Evolutionary conservation across 1,284 basidiomycete species (phyloP).

Genomic region (Apiotrichum porosum): DNA sequence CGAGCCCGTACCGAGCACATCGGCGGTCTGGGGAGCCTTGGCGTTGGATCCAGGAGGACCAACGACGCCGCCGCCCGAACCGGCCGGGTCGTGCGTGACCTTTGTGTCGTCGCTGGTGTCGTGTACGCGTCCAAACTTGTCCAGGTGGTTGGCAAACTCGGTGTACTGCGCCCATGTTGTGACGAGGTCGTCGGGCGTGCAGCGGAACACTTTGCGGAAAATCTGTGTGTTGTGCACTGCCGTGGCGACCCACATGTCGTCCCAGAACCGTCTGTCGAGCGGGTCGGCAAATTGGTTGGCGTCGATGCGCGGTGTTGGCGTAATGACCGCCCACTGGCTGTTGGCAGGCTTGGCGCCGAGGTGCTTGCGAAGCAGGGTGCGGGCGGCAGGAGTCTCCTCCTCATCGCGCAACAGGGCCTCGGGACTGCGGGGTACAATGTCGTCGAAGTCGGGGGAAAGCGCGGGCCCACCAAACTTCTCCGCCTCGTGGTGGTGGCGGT

Average conservation of each 20-base stretch:
- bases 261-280: slow-evolving; percentile 78
- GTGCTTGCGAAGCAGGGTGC: slow-evolving; percentile 57
- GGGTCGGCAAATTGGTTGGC: slow-evolving; percentile 81
- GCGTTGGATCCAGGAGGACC: slow-evolving; percentile 29
- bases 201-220: slow-evolving; percentile 87
- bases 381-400: slow-evolving; percentile 53
- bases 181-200: slow-evolving; percentile 81
- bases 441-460: slow-evolving; percentile 54
- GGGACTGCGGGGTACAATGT: slow-evolving; percentile 36
- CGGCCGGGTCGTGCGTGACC: slow-evolving; percentile 49
- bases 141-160: slow-evolving; percentile 69
- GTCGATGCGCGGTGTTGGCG: slow-evolving; percentile 65
- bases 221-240: slow-evolving; percentile 88
- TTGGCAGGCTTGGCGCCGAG: slow-evolving; percentile 54
- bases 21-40: slow-evolving; percentile 2
- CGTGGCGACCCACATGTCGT: slow-evolving; percentile 76
- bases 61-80: slow-evolving; percentile 48
- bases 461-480: slow-evolving; percentile 55
- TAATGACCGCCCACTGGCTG: slow-evolving; percentile 54
- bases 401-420: slow-evolving; percentile 41
- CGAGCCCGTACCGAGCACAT: not conserved
- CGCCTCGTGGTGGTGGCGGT: slow-evolving; percentile 24
- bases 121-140: slow-evolving; percentile 56
- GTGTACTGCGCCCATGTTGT: slow-evolving; percentile 94
- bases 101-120: slow-evolving; percentile 40